phyloP scores from a whole-genome alignment of 2,329 filamentous ascomycete genomes.

The Calonectria pauciramosa region DNA sequence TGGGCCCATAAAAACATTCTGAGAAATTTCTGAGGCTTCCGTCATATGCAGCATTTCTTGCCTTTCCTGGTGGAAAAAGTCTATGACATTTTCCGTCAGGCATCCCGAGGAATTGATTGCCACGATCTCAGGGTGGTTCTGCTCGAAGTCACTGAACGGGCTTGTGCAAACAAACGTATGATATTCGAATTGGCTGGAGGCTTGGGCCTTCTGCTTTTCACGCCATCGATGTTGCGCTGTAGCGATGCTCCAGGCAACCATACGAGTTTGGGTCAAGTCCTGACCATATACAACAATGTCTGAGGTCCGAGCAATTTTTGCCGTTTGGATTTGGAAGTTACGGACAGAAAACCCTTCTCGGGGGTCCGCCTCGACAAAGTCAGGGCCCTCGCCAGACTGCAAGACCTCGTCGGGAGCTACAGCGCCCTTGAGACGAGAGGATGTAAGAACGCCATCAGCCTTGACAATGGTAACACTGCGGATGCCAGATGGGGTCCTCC shows the following conservation, averaged over 20 bases:
- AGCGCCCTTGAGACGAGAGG: constrained; percentile 86
- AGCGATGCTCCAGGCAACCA: constrained; percentile 78
- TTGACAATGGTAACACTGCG: constrained; percentile 90
- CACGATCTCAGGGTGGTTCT: constrained; percentile 77
- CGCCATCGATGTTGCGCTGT: constrained; percentile 84
- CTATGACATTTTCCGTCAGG: constrained; percentile 82
- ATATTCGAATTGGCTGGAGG: constrained; percentile 73
- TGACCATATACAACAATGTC: constrained; percentile 95
- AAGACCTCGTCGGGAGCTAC: constrained; percentile 87
- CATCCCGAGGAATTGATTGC: constrained; percentile 79
- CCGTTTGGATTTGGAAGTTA: constrained; percentile 96
- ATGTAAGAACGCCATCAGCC: constrained; percentile 82
- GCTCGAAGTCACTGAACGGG: constrained; percentile 80
- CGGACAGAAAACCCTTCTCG: constrained; percentile 92
- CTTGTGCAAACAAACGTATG: constrained; percentile 85
- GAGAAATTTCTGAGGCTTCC: constrained; percentile 86
- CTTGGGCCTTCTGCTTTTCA: constrained; percentile 70
- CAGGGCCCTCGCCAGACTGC: constrained; percentile 61
- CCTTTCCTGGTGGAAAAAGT: constrained; percentile 91
- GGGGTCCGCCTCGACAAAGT: constrained; percentile 89
- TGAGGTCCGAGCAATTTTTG: constrained; percentile 88
- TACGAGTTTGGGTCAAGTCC: constrained; percentile 70
- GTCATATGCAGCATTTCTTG: constrained; percentile 96
- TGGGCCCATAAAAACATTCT: constrained; percentile 91
- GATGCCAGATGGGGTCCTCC: constrained; percentile 79